Base-by-base conservation (phyloP, 139 green algal genomes). In the Spirogloea muscicola region DNA sequence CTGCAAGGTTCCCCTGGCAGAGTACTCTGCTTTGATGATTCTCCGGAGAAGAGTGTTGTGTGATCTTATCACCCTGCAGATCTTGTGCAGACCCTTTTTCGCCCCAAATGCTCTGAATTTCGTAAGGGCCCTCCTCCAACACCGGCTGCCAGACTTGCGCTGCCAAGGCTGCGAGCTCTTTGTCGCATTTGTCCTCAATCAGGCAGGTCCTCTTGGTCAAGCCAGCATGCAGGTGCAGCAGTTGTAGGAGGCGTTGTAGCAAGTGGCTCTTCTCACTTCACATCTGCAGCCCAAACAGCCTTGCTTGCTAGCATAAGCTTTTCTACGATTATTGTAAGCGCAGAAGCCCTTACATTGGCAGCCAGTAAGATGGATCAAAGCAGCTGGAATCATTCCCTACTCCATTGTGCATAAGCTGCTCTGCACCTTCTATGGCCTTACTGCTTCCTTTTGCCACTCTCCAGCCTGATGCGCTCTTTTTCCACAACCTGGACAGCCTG, bases 61-160 rank as follows among this genome's bases (percentile, higher is more conserved):
- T 27, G 3, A 60, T 21, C 58, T 46, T 46, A 18, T 48, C 31
- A 4, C 31, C 58, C 33, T 5, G 25, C 25, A 5, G 25, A 21
- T 64, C 25, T 64, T 44, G 34, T 74, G 5, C 68, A 76, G 68
- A 27, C n/a, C 51, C 7, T 36, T 76, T 31, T 70, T 76, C 43
- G 68, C 68, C 16, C 25, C 25, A n/a, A 76, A 51, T 43, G 68
- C 59, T 10, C n/a, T 76, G 31, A 76, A 36, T 33, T 33, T 76
- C 31, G 44, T 76, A 48, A 40, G 46, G 51, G 38, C 40, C 27
- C 51, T 76, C 27, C 58, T 76, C 34, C n/a, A 69, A 39, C 37
- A 70, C 68, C 40, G 59, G 21, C 21, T 49, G 0, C 38, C 29
- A 34, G 52, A 76, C 27, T 33, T 76, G 49, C 68, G 42, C 31